phyloP scores from a whole-genome alignment of 2,329 filamentous ascomycete genomes.

The Drechslera avenae region DNA sequence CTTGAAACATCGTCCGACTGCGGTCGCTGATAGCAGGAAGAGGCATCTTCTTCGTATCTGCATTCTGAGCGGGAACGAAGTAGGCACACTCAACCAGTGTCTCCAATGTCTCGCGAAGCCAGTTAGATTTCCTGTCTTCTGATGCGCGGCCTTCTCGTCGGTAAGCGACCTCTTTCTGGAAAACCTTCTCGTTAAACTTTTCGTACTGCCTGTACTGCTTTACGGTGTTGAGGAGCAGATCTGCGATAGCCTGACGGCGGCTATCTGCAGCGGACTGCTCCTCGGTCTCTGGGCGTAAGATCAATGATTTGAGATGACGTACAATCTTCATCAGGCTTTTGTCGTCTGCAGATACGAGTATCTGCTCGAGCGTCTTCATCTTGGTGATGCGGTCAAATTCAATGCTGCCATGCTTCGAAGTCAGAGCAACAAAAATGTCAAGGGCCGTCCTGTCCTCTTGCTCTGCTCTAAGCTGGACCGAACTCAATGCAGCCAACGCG shows the following conservation, averaged over 20 bases:
- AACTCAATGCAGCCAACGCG: slow-evolving; percentile 75
- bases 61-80: slow-evolving; percentile 49
- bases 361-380: slow-evolving; percentile 79
- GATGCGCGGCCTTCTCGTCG: slow-evolving; percentile 4
- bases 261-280: slow-evolving; percentile 55
- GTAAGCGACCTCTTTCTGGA: slow-evolving; percentile 40
- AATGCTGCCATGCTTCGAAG: slow-evolving; percentile 71
- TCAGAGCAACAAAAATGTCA: slow-evolving; percentile 68
- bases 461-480: slow-evolving; percentile 69
- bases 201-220: slow-evolving; percentile 48
- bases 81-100: slow-evolving; percentile 58
- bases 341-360: slow-evolving; percentile 66
- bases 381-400: slow-evolving; percentile 88
- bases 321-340: slow-evolving; percentile 58
- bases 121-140: slow-evolving; percentile 26
- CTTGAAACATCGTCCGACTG: slow-evolving; percentile 59
- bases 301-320: slow-evolving; percentile 55
- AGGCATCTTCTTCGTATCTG: slow-evolving; percentile 43
- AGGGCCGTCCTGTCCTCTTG: slow-evolving; percentile 61
- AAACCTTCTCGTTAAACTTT: slow-evolving; percentile 22
- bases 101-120: slow-evolving; percentile 53
- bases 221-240: slow-evolving; percentile 59
- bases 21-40: slow-evolving; percentile 54
- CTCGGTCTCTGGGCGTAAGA: slow-evolving; percentile 52
- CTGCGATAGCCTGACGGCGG: slow-evolving; percentile 57